These are phyloP conservation scores for Fusarium dlaminii DNA, from an alignment of 2,329 filamentous ascomycete species.

Conservation along the genomic window DNA sequence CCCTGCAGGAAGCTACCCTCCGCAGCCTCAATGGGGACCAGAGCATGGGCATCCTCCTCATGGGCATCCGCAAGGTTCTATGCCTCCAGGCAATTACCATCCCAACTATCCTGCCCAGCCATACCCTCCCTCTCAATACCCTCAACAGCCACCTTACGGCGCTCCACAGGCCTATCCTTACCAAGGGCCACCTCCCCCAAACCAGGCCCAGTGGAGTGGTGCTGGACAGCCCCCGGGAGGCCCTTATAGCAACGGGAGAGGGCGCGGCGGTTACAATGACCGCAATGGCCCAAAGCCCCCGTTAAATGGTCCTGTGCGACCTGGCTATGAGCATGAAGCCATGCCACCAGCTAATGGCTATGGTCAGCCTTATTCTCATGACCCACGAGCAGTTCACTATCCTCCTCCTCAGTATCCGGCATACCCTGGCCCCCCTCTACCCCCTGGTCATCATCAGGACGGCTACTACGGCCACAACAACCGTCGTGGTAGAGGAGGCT, in stretches of 20 bases:
- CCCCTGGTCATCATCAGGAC: conserved; percentile 48
- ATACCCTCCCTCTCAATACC: conserved; percentile 56
- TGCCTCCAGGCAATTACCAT: conserved; percentile 65
- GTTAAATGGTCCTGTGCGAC: conserved; percentile 47
- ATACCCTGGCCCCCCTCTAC: conserved; percentile 53
- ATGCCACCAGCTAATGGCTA: conserved; percentile 50
- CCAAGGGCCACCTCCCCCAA: conserved; percentile 48
- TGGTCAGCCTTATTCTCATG: conserved; percentile 52
- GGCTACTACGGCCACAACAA: conserved; percentile 48
- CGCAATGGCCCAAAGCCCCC: conserved; percentile 51
- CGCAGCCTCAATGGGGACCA: conserved; percentile 54
- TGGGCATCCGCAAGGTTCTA: conserved; percentile 57
- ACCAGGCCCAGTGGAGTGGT: conserved; percentile 48
- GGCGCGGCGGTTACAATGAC: conserved; percentile 58
- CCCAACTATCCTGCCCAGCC: conserved; percentile 67
- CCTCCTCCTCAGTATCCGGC: conserved; percentile 49
- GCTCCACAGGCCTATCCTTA: conserved; percentile 53
- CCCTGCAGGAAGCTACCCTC: conserved; percentile 49
- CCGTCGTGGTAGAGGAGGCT: conserved; percentile 49
- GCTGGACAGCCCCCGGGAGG: conserved; percentile 48
- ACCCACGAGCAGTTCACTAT: conserved; percentile 50
- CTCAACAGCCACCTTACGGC: conserved; percentile 57
- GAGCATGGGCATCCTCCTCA: conserved; percentile 54
- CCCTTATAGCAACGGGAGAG: conserved; percentile 51
- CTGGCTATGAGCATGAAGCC: conserved; percentile 48